Evolutionary conservation across 179 eudicot species (phyloP).

Genomic region (Spergularia azorica): DNA sequence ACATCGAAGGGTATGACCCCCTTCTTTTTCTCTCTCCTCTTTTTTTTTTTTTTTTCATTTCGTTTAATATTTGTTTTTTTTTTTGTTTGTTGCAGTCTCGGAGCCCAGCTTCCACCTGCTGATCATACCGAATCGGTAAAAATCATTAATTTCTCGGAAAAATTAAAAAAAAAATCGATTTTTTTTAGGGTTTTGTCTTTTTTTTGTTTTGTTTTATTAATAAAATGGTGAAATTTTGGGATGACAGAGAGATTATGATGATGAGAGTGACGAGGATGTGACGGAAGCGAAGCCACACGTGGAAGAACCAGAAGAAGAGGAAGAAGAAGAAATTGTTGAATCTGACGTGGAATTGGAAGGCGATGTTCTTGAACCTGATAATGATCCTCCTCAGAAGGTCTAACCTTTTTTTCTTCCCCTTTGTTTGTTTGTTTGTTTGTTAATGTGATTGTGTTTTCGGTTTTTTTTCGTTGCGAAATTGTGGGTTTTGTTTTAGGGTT

Average conservation of each 20-base stretch:
- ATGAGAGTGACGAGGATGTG: slow-evolving; percentile 74
- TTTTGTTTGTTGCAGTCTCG: slow-evolving; percentile 63
- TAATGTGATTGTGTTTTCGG: background rate
- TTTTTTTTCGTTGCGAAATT: background rate
- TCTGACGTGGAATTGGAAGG: slow-evolving; percentile 92
- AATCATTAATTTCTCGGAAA: background rate
- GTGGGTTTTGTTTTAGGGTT: background rate
- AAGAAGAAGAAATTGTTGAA: slow-evolving; percentile 78
- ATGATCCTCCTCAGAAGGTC: slow-evolving; percentile 96
- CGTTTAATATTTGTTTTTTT: background rate
- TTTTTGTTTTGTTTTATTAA: background rate
- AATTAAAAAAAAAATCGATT: background rate
- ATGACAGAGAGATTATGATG: slow-evolving; percentile 48
- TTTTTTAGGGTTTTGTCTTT: slow-evolving; percentile 19
- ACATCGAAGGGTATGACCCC: slow-evolving; percentile 59
- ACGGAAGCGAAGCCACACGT: slow-evolving; percentile 41
- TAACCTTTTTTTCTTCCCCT: background rate
- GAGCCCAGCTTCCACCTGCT: slow-evolving; percentile 62
- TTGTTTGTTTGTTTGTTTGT: background rate
- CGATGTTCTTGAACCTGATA: slow-evolving; percentile 89
- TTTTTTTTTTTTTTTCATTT: background rate
- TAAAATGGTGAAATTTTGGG: background rate
- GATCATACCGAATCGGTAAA: slow-evolving; percentile 56
- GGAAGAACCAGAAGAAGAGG: slow-evolving; percentile 48
- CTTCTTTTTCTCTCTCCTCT: background rate